These are phyloP conservation scores for Candida glucosophila DNA, from an alignment of 1,139 yeast species.

Conservation along the genomic window DNA sequence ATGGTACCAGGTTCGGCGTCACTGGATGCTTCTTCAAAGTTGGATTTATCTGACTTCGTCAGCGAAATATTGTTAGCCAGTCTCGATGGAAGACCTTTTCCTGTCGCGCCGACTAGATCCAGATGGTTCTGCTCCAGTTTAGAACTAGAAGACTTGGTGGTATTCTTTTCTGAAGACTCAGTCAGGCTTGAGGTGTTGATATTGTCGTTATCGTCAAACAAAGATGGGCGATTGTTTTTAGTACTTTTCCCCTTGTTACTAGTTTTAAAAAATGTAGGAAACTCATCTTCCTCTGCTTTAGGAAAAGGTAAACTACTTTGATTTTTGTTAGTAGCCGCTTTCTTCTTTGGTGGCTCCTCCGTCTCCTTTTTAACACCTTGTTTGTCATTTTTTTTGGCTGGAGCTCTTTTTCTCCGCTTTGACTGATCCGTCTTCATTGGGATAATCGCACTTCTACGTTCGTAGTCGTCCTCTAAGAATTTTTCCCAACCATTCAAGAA, in stretches of 20 bases:
- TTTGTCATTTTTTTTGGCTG: slow-evolving; percentile 7
- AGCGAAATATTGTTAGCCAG: too few species aligned
- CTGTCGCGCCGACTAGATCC: too few species aligned
- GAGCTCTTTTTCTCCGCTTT: slow-evolving; percentile 16
- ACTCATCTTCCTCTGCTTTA: slow-evolving; percentile 4
- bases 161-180: background rate
- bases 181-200: slow-evolving; percentile 16
- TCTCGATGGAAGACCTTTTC: too few species aligned
- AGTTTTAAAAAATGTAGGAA: slow-evolving; percentile 3
- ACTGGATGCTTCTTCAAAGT: too few species aligned
- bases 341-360: slow-evolving; percentile 8
- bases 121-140: too few species aligned
- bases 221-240: slow-evolving; percentile 5
- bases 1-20: too few species aligned
- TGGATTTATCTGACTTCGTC: too few species aligned
- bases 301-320: slow-evolving; percentile 2
- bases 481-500: slow-evolving; percentile 61
- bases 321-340: slow-evolving; percentile 5
- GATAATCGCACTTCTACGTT: slow-evolving; percentile 21
- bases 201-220: slow-evolving; percentile 24
- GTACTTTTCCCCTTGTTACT: background rate
- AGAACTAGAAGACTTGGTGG: too few species aligned
- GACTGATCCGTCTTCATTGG: slow-evolving; percentile 22
- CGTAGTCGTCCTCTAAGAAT: slow-evolving; percentile 36
- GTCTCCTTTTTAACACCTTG: slow-evolving; percentile 10